Percentiles rank a stretch among this genome's conserved stretches.
These are phyloP conservation scores for Phytophthora palmivora DNA, from an alignment of 352 stramenopile genomes.

Conservation along the genomic window DNA sequence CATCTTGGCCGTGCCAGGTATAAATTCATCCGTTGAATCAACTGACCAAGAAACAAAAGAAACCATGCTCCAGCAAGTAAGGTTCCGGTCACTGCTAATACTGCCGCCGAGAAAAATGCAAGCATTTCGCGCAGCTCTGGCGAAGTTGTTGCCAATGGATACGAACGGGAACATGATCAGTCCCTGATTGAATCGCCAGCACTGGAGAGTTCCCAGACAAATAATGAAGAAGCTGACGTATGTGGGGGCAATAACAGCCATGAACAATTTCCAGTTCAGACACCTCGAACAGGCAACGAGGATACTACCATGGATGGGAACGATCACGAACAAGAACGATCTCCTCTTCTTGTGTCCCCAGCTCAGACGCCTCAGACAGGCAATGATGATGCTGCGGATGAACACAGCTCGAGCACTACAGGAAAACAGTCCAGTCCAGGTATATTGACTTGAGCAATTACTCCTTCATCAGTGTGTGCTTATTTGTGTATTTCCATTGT, in stretches of 20 bases:
- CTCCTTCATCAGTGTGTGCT: conserved; percentile 3
- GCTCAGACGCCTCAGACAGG: conserved; percentile 31
- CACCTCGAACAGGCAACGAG: conserved; percentile 1
- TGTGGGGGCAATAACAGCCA: not conserved
- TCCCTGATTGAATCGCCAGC: not conserved
- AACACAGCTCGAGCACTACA: conserved; percentile 39
- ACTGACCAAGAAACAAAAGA: conserved; percentile 18
- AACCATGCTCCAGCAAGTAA: not conserved
- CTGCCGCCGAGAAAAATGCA: not conserved
- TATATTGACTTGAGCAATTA: conserved; percentile 21
- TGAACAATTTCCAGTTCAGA: not conserved
- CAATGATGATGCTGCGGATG: conserved; percentile 34
- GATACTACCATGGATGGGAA: conserved; percentile 3
- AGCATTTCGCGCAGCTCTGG: not conserved
- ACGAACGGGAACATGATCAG: conserved; percentile 6
- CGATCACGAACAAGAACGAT: conserved; percentile 17
- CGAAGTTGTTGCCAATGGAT: conserved; percentile 3
- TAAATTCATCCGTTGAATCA: conserved; percentile 1
- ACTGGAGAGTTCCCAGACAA: conserved; percentile 1
- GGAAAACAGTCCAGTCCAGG: conserved; percentile 50
- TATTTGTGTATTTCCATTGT: not conserved
- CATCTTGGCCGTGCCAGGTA: conserved; percentile 21
- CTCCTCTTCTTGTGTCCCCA: conserved; percentile 15
- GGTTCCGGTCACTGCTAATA: conserved; percentile 1
- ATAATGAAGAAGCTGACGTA: not conserved